phyloP scores from a whole-genome alignment of 441 rosid species.

The Populus hybrid region DNA sequence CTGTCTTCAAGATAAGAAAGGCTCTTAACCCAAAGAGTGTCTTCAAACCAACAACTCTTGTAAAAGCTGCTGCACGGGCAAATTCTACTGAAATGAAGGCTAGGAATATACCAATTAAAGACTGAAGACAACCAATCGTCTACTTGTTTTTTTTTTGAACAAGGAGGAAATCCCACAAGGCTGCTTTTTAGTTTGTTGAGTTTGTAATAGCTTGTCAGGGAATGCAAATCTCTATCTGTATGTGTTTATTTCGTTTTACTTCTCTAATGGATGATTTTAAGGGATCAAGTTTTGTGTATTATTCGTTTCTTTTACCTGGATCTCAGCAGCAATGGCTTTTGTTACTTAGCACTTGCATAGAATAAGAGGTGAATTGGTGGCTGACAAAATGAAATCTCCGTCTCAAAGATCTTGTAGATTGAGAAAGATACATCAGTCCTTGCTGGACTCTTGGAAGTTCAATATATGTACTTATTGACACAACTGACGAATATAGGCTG shows the following conservation, averaged over 20 bases:
- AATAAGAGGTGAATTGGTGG: neutral
- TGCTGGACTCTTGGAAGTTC: neutral
- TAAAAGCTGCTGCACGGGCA: slow-evolving; percentile 55
- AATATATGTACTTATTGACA: too few relatives aligned
- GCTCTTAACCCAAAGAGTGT: slow-evolving; percentile 82
- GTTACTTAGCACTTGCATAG: too few relatives aligned
- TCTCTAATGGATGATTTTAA: neutral
- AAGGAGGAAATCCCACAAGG: neutral
- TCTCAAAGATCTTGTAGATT: neutral
- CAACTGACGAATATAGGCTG: neutral
- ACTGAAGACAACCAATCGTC: neutral
- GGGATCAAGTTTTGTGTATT: neutral
- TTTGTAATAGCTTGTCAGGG: neutral
- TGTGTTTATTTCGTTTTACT: neutral
- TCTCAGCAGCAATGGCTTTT: neutral
- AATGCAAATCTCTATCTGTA: neutral
- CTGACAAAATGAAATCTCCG: neutral
- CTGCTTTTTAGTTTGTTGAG: neutral
- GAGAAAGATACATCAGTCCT: neutral
- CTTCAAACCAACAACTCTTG: slow-evolving; percentile 64
- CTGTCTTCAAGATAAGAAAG: slow-evolving; percentile 82
- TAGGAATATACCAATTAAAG: slow-evolving; percentile 14
- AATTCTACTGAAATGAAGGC: slow-evolving; percentile 42
- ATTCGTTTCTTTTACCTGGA: slow-evolving; percentile 5
- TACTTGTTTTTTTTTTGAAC: neutral